Base-by-base conservation (phyloP, 2,329 filamentous ascomycete species). In the Aspergillus fischeri region DNA sequence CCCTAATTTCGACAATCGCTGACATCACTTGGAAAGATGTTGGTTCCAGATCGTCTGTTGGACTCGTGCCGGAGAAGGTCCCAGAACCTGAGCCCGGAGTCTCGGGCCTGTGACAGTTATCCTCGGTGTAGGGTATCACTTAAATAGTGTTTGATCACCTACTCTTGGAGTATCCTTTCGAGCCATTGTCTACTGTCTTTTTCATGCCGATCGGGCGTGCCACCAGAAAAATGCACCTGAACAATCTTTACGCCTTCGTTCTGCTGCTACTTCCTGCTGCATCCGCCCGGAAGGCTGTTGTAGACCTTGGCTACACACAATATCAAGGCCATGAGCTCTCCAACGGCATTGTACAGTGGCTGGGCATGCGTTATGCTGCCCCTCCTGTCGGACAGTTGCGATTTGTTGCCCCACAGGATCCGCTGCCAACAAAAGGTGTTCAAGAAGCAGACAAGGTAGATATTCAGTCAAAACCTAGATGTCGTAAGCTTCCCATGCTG, bases 291-390 rank as follows among this genome's bases (percentile, higher is more conserved):
- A 62, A 65, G 24, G 55, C 67, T 9, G 61, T 77, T 3, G 84
- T 91, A 14, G 78, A 89, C 60, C 77, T 92, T 24, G 81, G 80
- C 3, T 92, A 92, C 68, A 81, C 86, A 29, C 81, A 78, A 27
- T 91, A 92, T 67, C 72, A 79, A 51, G 90, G 90, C 8, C 72
- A 76, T 3, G 67, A 77, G 1, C 75, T 81, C 1, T 63, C 72
- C 0, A 83, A 83, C 63, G 87, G 86, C 1, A 75, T 91, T 50
- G 85, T 82, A 2, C 81, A 87, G 70, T 93, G 88, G 88, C 80
- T 90, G 7, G 90, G 89, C 1, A 84, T 94, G 61, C 83, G 88
- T 47, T 94, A 85, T 75, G 90, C 89, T 1, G 85, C 87, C 4
- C 78, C 89, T 14, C 90, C 90, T 0, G 56, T 88, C 2, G 87